Conservation (phyloP, 2,329 filamentous ascomycete genomes). For the Corniculantispora saksenae region DNA sequence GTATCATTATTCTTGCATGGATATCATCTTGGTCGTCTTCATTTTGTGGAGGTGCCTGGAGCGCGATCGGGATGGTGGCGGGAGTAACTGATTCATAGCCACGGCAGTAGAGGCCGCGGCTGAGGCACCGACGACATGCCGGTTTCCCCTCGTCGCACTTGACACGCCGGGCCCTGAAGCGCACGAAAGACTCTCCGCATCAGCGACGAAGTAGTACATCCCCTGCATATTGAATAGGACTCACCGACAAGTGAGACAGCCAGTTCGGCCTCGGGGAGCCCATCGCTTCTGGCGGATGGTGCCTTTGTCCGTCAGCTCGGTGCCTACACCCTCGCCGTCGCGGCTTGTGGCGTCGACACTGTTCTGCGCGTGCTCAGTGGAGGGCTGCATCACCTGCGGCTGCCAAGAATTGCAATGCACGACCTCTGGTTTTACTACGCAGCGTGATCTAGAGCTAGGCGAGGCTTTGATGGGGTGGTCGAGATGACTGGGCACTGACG, state of each 20-base stretch:
- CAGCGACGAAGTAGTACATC: too few relatives aligned
- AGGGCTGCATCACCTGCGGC: neutral
- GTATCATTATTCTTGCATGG: neutral
- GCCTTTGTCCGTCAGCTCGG: constrained; percentile 10
- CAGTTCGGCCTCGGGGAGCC: constrained; percentile 4
- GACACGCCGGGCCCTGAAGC: constrained; percentile 1
- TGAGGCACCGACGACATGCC: neutral
- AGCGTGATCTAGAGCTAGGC: too few relatives aligned
- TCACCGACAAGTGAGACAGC: constrained; percentile 10
- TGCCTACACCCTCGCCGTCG: constrained; percentile 2
- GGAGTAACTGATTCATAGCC: constrained; percentile 3
- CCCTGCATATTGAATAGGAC: neutral
- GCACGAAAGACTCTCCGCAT: too few relatives aligned
- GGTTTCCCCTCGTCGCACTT: constrained; percentile 10
- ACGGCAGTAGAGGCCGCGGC: neutral
- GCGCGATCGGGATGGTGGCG: neutral
- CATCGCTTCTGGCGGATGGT: constrained; percentile 13
- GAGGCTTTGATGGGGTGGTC: too few relatives aligned
- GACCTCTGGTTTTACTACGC: neutral
- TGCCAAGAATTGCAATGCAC: neutral
- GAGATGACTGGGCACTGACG: neutral
- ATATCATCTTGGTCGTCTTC: neutral
- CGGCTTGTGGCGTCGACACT: neutral
- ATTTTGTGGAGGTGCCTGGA: neutral
- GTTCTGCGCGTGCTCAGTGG: too few relatives aligned